Percentiles rank a stretch among this genome's conserved stretches.
Evolutionary conservation across 768 basidiomycete genomes (phyloP).

Genomic region (Termitomyces sp.): DNA sequence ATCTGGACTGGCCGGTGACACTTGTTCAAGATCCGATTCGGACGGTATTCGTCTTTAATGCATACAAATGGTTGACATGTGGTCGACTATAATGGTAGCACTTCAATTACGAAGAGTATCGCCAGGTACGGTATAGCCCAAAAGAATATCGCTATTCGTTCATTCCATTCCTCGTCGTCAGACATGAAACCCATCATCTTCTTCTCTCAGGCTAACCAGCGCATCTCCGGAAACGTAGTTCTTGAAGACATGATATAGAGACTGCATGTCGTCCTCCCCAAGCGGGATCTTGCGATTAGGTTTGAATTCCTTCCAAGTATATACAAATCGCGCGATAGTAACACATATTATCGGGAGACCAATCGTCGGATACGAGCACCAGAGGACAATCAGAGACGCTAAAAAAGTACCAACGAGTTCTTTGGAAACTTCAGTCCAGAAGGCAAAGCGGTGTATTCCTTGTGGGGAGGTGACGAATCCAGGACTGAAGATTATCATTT

Average conservation of each 20-base stretch:
- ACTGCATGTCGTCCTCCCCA: conserved; percentile 39
- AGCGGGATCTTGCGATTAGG: conserved; percentile 30
- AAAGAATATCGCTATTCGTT: neutral
- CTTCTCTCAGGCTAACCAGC: conserved; percentile 9
- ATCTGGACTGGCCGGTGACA: no score
- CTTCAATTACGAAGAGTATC: no score
- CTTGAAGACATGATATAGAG: conserved; percentile 26
- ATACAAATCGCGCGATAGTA: conserved; percentile 23
- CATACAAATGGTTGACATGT: no score
- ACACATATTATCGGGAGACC: conserved; percentile 23
- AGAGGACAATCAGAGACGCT: conserved; percentile 21
- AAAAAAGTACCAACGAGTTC: conserved; percentile 37
- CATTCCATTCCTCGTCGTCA: conserved; percentile 1
- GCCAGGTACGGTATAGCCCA: neutral
- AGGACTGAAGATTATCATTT: conserved; percentile 30
- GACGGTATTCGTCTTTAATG: no score
- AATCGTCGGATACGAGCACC: conserved; percentile 24
- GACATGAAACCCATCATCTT: conserved; percentile 10
- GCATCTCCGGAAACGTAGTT: conserved; percentile 4
- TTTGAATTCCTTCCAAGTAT: conserved; percentile 35
- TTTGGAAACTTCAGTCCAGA: conserved; percentile 36
- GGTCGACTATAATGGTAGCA: no score
- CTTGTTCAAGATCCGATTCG: no score
- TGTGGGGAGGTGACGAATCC: conserved; percentile 25
- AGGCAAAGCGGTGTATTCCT: conserved; percentile 37